Evolutionary conservation across 2,329 filamentous ascomycete species (phyloP).

Genomic region (Emergomyces orientalis): DNA sequence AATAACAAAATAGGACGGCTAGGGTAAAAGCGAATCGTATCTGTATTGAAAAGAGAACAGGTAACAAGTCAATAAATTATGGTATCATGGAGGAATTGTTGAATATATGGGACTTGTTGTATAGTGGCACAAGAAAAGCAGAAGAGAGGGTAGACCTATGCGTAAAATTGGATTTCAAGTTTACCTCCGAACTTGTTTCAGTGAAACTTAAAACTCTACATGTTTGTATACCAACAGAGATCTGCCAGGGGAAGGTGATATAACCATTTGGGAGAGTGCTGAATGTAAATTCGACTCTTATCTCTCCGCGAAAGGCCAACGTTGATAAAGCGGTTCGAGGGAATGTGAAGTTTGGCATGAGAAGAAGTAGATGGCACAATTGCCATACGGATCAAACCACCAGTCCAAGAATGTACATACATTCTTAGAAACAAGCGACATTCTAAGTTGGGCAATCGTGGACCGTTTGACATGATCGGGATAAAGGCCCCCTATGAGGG

Average conservation of each 20-base stretch:
- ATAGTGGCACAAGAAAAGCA: no score
- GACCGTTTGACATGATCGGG: neutral
- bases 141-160: no score
- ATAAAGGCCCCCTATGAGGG: neutral
- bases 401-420: neutral
- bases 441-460: neutral
- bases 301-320: neutral
- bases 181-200: no score
- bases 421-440: neutral
- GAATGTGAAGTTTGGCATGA: neutral
- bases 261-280: no score
- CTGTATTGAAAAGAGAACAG: neutral
- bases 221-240: no score
- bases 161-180: no score
- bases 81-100: neutral
- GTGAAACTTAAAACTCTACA: no score
- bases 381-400: neutral
- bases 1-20: neutral
- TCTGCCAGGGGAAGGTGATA: no score
- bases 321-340: neutral
- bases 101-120: neutral
- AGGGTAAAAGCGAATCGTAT: neutral
- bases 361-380: neutral
- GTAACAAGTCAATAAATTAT: neutral
- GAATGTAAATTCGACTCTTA: neutral